A percentile compares a stretch with the other conserved stretches of the same genome.
phyloP scores from a whole-genome alignment of 805 yeast species.

The Candida golubevii region DNA sequence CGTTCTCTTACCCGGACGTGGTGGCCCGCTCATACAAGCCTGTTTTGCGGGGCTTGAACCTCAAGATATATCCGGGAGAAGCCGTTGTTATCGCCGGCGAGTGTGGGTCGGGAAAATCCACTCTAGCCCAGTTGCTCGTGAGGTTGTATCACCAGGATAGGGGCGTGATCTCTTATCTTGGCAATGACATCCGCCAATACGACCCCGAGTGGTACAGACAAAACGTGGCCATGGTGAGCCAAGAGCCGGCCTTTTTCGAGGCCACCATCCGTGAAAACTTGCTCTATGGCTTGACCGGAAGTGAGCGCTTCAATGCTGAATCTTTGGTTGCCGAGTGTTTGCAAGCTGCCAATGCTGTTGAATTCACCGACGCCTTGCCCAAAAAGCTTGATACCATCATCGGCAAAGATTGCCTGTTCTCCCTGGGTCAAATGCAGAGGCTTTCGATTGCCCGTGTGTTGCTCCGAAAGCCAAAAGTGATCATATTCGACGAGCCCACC shows the following conservation, averaged over 20 bases:
- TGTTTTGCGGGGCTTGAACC: constrained; percentile 40
- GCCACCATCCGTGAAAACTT: constrained; percentile 73
- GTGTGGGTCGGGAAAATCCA: constrained; percentile 92
- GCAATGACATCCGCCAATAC: constrained; percentile 43
- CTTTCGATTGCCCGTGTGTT: constrained; percentile 81
- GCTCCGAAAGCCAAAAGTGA: constrained; percentile 55
- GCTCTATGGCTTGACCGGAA: constrained; percentile 48
- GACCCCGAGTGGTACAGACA: constrained; percentile 48
- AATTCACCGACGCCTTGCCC: constrained; percentile 52
- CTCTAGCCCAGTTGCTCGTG: constrained; percentile 55
- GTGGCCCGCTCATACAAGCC: constrained; percentile 17
- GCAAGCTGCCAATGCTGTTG: constrained; percentile 45
- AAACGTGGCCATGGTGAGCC: constrained; percentile 67
- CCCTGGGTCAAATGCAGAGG: constrained; percentile 92
- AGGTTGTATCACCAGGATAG: constrained; percentile 44
- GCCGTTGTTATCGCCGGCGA: constrained; percentile 72
- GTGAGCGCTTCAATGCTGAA: constrained; percentile 14
- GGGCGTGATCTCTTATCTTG: constrained; percentile 43
- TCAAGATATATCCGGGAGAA: constrained; percentile 43
- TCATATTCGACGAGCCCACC: constrained; percentile 87
- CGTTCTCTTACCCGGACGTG: constrained; percentile 44
- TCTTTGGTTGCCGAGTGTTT: constrained; percentile 37
- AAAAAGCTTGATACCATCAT: constrained; percentile 57
- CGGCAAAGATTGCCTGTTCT: constrained; percentile 48
- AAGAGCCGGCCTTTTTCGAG: constrained; percentile 64